Evolutionary conservation across 176 grass and related monocot genomes (phyloP).

Genomic region (Panicum miliaceum): DNA sequence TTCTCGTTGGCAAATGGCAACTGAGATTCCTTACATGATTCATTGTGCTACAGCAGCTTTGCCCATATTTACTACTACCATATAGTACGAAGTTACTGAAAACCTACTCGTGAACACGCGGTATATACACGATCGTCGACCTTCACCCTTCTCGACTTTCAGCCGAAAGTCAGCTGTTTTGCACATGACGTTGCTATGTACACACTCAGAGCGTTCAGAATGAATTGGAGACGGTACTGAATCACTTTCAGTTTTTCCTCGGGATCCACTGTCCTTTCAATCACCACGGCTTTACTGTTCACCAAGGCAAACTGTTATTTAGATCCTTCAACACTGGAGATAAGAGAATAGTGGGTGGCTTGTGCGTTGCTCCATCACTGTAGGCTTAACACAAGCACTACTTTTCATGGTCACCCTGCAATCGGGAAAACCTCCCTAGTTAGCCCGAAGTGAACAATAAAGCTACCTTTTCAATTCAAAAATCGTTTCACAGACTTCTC

Average conservation of each 20-base stretch:
- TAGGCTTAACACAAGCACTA: constrained; percentile 12
- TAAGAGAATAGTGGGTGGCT: constrained; percentile 4
- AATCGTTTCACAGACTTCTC: background rate
- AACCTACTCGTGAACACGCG: background rate
- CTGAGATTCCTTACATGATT: background rate
- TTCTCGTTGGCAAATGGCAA: constrained; percentile 13
- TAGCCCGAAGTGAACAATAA: background rate
- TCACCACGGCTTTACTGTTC: constrained; percentile 27
- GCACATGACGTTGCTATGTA: constrained; percentile 37
- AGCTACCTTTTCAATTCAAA: background rate
- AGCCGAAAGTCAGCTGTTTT: constrained; percentile 32
- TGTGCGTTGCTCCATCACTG: constrained; percentile 7
- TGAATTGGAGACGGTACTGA: constrained; percentile 29
- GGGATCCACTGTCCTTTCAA: constrained; percentile 35
- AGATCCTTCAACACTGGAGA: constrained; percentile 31
- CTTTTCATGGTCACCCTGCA: constrained; percentile 31
- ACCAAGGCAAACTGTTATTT: constrained; percentile 12
- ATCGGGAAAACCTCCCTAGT: background rate
- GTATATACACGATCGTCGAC: background rate
- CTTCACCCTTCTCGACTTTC: constrained; percentile 3
- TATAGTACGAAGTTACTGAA: constrained; percentile 8
- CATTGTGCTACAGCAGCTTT: background rate
- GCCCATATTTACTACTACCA: constrained; percentile 20
- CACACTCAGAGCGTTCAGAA: background rate
- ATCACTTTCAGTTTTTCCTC: background rate